A percentile compares a stretch with the other conserved stretches of the same genome.
Evolutionary conservation across 1,284 basidiomycete genomes (phyloP).

Genomic region (Apiotrichum mycotoxinovorans): DNA sequence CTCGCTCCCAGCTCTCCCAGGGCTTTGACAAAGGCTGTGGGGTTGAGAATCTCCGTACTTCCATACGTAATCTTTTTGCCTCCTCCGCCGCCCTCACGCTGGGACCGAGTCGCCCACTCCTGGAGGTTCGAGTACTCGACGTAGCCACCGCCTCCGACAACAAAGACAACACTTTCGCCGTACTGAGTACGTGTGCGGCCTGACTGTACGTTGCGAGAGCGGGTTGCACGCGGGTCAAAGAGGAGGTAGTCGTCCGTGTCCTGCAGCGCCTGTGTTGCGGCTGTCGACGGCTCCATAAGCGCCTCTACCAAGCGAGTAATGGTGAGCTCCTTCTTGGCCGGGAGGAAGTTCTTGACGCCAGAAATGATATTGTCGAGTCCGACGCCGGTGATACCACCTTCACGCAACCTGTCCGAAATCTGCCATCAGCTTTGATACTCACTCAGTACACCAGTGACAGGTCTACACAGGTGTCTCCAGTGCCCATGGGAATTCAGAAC

Average conservation of each 20-base stretch:
- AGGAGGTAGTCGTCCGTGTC: constrained; percentile 96
- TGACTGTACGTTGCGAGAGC: constrained; percentile 56
- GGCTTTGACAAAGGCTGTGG: constrained; percentile 69
- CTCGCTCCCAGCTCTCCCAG: constrained; percentile 40
- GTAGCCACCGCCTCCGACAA: constrained; percentile 95
- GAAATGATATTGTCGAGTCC: constrained; percentile 88
- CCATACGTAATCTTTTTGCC: constrained; percentile 90
- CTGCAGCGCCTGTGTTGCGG: constrained; percentile 84
- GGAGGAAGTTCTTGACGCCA: constrained; percentile 97
- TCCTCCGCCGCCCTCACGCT: constrained; percentile 43
- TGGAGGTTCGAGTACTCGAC: constrained; percentile 95
- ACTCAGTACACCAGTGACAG: too few species aligned
- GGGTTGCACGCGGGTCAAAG: constrained; percentile 79
- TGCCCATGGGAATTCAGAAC: too few species aligned
- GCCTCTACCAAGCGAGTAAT: constrained; percentile 91
- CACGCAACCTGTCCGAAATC: constrained; percentile 86
- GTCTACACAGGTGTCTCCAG: too few species aligned
- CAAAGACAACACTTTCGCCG: constrained; percentile 83
- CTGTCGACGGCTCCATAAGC: constrained; percentile 91
- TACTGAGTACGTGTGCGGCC: constrained; percentile 59
- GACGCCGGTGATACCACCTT: constrained; percentile 66
- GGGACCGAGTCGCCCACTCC: constrained; percentile 75
- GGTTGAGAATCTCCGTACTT: constrained; percentile 90
- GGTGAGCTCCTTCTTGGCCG: constrained; percentile 87
- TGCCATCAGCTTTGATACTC: constrained; percentile 12